These are phyloP conservation scores for Colletotrichum scovillei DNA, from an alignment of 2,329 filamentous ascomycete genomes.

Conservation along the genomic window DNA sequence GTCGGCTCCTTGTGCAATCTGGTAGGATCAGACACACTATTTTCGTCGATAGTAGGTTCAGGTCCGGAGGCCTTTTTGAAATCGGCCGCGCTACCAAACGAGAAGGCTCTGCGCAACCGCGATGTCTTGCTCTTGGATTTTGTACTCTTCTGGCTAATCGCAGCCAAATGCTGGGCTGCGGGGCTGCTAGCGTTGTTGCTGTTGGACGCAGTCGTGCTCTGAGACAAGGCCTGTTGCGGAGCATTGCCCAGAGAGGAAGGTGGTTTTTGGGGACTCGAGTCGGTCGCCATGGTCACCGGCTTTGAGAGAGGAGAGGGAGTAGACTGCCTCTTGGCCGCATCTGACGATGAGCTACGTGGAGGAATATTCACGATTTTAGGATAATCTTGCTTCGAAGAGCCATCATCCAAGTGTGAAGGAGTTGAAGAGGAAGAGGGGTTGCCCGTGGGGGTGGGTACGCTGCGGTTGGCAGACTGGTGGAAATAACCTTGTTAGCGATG, in stretches of 20 bases:
- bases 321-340: conserved; percentile 72
- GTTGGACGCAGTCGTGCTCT: conserved; percentile 42
- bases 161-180: conserved; percentile 85
- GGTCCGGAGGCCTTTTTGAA: conserved; percentile 76
- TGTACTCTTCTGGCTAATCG: conserved; percentile 84
- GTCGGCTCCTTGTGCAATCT: conserved; percentile 75
- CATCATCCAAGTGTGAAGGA: conserved; percentile 57
- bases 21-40: conserved; percentile 48
- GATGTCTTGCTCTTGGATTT: conserved; percentile 88
- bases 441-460: conserved; percentile 61
- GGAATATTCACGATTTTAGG: conserved; percentile 68
- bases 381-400: conserved; percentile 62
- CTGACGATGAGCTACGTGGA: conserved; percentile 71
- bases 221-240: conserved; percentile 47
- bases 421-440: conserved; percentile 66
- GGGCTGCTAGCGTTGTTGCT: conserved; percentile 66
- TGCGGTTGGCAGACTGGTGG: conserved; percentile 70
- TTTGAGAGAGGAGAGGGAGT: conserved; percentile 81
- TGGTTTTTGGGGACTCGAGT: conserved; percentile 57
- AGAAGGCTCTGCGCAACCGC: conserved; percentile 89
- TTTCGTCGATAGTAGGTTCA: conserved; percentile 40
- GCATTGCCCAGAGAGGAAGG: conserved; percentile 46
- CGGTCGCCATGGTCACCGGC: conserved; percentile 72
- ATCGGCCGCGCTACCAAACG: conserved; percentile 95
- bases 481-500: conserved; percentile 60